Base-by-base conservation (phyloP, 2,329 filamentous ascomycete species). In the Penicillium thymicola region DNA sequence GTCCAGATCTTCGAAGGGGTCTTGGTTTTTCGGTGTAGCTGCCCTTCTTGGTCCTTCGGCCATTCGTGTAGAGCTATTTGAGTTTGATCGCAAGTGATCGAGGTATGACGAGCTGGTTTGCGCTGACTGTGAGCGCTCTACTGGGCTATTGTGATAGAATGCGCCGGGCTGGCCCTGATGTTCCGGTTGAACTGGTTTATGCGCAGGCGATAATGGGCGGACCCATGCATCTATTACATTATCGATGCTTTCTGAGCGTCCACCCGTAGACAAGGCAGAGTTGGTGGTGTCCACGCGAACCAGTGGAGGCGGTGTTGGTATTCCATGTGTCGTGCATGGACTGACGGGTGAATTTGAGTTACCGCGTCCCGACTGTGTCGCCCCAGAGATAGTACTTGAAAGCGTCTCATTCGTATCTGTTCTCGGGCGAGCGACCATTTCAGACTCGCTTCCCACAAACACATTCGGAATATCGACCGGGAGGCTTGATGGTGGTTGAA, bases 1-100 rank as follows among this genome's bases (percentile, higher is more conserved):
- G 58, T 83, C 80, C n/a, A 85, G 72, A 60, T 82, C 81, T 25
- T 75, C 76, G 56, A 79, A 79, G 5, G 79, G 79, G 60, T 83
- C 77, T 23, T 49, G 74, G 55, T 53, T 40, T 38, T 65, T 69
- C 16, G 60, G 46, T 28, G 59, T 48, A 14, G 55, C 37, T 3
- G 32, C 37, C 23, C 42, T 46, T 40, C 25, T 37, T 51, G 61
- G 57, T 28, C n/a, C 51, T 45, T 59, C 61, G 32, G 37, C 38
- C 34, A 44, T 55, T 8, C 60, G 53, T n/a, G 44, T 42, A 28
- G 51, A 54, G 30, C 28, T 30, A 38, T 54, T 59, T 16, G 62
- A 25, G 21, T 47, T 51, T 18, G 54, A 36, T 18, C 21, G 42
- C 8, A 37, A 7, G 45, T 61, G 43, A 30, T 53, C 53, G 1